Base-by-base conservation (phyloP, 306 rosid genomes). In the Fagus sylvatica region DNA sequence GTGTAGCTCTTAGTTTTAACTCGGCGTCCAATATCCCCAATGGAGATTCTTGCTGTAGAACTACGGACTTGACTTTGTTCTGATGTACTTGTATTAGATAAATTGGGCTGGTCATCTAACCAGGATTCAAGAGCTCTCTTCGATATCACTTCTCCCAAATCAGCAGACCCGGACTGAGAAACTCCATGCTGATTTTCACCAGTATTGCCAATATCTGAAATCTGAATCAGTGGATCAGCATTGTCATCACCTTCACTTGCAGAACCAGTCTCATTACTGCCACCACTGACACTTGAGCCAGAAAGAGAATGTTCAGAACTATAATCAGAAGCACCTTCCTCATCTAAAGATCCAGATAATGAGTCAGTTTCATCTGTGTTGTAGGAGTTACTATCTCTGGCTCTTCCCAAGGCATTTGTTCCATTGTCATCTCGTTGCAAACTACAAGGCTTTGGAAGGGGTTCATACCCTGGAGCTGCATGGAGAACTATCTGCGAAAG, bases 381-480 rank as follows among this genome's bases (percentile, higher is more conserved):
- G 55, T 82, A 76, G 7, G 81, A 57, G 54, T 71, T 89, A 72
- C 84, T 78, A 43, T 70, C 71, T 68, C 78, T 46, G 80, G 86
- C 82, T 78, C 83, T 80, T 69, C 77, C 85, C 42, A 69, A 78
- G 53, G 76, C 74, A 73, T 77, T 70, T 33, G 22, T 34, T 54
- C 46, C 81, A 80, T 77, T 78, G 72, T 64, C 86, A 69, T 64
- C 79, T 75, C 30, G 30, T 74, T 70, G 78, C 76, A 93, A 87
- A 78, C 94, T 91, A 81, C 93, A 81, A 76, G 98, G 99, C 79
- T 90, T 96, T 77, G 99, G 99, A 73, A 93, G 99, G 66, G 99
- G 94, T 70, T 96, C 99, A 81, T 93, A 96, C 32, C 99, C 98
- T 4, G 98, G 99, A 81, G 99, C 99, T 76, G 99, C 98, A 90